Base-by-base conservation (phyloP, 2,329 filamentous ascomycete genomes). In the Fusarium sulawesiense region DNA sequence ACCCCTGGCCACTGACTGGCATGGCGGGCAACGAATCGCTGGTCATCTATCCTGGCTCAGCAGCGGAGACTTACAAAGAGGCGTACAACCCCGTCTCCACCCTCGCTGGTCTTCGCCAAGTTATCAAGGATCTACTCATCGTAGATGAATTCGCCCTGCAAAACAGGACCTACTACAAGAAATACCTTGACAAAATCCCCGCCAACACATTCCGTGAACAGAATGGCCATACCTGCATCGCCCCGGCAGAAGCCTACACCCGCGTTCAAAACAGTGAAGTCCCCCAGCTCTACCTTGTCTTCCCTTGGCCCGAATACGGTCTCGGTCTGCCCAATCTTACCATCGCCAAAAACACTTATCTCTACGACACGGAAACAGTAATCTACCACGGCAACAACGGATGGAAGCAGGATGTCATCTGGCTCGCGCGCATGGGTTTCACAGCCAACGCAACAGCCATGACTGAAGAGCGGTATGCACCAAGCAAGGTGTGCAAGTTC, bases 201-300 rank as follows among this genome's bases (percentile, higher is more conserved):
- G 37, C 14, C 3, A 62, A 32, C 6, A 40, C 37, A 8, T 14
- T 62, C 3, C 59, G 59, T 6, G 23, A 61, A 37, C 59, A 62
- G 3, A 46, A 61, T 13, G 59, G 59, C 1, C 59, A 61, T 7
- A 61, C 46, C 4, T 61, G 56, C 9, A 54, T 62, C 2, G 59
- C 59, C 8, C 59, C 56, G 0, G 59, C 45, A 2, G 59, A 62
- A 32, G 59, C 59, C 6, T 61, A 62, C 20, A 62, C 45, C 3
- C 59, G 59, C 7, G 59, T 62, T 11, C 59, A 62, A 16, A 62
- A 62, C 2, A 62, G 59, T 6, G 56, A 62, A n/a, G 37, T 61
- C 2, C 59, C 59, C 7, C 56, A 61, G 3, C 30, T 61, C 1
- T 62, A 62, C 3, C 60, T 57, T 0, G 59, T 62, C 0, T 61